These are phyloP conservation scores for Mycosphaerella arachidis DNA, from an alignment of 2,329 filamentous ascomycete genomes.

Conservation along the genomic window DNA sequence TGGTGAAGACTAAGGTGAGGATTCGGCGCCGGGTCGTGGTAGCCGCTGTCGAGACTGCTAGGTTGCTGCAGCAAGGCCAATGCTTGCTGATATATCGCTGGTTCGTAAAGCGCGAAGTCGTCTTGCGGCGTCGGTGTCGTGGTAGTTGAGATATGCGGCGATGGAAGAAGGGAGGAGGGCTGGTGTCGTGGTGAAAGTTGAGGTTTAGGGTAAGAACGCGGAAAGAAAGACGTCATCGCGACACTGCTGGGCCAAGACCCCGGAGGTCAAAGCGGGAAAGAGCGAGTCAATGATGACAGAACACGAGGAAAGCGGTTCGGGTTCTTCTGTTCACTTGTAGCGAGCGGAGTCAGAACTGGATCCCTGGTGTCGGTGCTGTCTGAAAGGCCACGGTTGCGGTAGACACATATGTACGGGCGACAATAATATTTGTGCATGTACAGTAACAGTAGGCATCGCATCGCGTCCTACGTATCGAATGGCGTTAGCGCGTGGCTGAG, in stretches of 20 bases:
- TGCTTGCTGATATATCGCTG: conserved; percentile 15
- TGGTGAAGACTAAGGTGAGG: no score
- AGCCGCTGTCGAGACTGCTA: neutral
- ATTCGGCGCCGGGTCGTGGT: neutral
- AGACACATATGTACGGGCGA: conserved; percentile 3
- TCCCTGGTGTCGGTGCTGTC: neutral
- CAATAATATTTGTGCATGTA: conserved; percentile 5
- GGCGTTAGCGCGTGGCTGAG: neutral
- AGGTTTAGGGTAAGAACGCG: neutral
- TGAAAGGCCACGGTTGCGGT: neutral
- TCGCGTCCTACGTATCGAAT: neutral
- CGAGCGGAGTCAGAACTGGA: conserved; percentile 5
- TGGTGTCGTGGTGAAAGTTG: conserved; percentile 3
- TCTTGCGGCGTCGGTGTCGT: conserved; percentile 6
- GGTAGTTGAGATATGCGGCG: neutral
- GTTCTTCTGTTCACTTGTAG: neutral
- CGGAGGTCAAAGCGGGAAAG: neutral
- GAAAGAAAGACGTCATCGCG: neutral
- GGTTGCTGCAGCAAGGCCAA: conserved; percentile 13
- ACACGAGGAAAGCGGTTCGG: neutral
- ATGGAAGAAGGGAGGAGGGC: neutral
- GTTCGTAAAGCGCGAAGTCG: conserved; percentile 10
- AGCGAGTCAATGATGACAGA: neutral
- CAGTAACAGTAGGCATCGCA: neutral
- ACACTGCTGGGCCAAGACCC: conserved; percentile 5